phyloP scores from a whole-genome alignment of 148 eudicot genomes.

The Dysphania ambrosioides region DNA sequence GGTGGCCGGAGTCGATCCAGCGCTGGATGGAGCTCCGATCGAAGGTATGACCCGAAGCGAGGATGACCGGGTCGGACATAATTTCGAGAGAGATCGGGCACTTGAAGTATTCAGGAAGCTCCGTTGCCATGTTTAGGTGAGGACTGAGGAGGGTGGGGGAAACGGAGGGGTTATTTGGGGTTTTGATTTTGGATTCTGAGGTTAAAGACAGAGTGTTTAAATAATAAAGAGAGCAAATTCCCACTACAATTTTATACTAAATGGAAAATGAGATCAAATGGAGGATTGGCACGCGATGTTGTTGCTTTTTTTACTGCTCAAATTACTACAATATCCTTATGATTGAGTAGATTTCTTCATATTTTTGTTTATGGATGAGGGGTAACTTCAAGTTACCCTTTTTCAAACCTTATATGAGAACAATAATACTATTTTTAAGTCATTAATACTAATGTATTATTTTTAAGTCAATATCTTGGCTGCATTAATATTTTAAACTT shows the following conservation, averaged over 20 bases:
- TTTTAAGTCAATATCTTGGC: no score
- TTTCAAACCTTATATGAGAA: no score
- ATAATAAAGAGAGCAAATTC: background rate
- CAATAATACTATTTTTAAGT: no score
- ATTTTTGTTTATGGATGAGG: background rate
- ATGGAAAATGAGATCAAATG: background rate
- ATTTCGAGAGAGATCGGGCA: slow-evolving; percentile 91
- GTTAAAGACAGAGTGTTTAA: no score
- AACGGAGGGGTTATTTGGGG: background rate
- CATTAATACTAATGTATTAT: no score
- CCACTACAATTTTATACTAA: background rate
- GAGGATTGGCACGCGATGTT: background rate
- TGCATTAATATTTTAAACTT: no score
- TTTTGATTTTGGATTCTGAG: background rate
- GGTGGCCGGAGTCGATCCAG: slow-evolving; percentile 90
- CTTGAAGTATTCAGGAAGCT: slow-evolving; percentile 73
- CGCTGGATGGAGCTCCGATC: slow-evolving; percentile 89
- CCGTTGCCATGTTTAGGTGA: slow-evolving; percentile 37
- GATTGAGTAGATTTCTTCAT: background rate
- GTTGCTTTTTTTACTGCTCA: background rate
- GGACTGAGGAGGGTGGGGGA: background rate
- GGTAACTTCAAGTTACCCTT: no score
- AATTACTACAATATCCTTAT: background rate
- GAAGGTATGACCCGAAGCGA: slow-evolving; percentile 94
- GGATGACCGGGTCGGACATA: slow-evolving; percentile 95